Evolutionary conservation across 2,329 filamentous ascomycete genomes (phyloP), one percentile per base, ranked within the genome.

Genomic region (Ophiosphaerella korrae): DNA sequence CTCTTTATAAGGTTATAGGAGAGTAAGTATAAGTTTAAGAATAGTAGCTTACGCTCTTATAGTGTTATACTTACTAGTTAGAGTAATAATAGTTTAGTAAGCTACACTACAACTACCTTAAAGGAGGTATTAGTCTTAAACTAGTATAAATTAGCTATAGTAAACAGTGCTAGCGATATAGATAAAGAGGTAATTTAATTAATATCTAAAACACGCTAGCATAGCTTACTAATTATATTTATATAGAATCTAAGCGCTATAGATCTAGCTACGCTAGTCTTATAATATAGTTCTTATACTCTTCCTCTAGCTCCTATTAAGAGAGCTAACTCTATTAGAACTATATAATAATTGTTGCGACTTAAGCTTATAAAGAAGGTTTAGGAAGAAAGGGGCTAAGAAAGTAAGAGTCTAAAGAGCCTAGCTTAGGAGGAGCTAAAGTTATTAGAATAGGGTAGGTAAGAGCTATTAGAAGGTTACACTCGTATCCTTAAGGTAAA

Each of bases 171-270:
- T 39, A 33, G 46, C 39, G 23, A 48, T 48, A 43, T 14, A n/a
- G 34, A 48, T 48, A 24, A 48, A 33, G 46, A 42, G 46, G 24
- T 48, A 26, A 26, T 26, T 29, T 43, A 33, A 39, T 48, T 33
- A 36, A 11, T 43, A 34, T 42, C n/a, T 23, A 26, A 48, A 31
- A 26, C 29, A 48, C 39, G 39, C 46, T 42, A 35, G 40, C 33
- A 48, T 48, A 23, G 33, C 46, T 43, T 48, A 14, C 46, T 48
- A 33, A 48, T 40, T 16, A 43, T 33, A 34, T 43, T 18, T 48
- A 33, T 23, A 43, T 16, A 48, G 45, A 24, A 42, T 42, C 11
- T 42, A 29, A 41, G 45, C 38, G 23, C 37, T 42, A 41, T 13
- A 23, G 45, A 42, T 36, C 39, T 37, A 23, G 32, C 45, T 37